Conservation (phyloP, 108 stramenopile genomes). For the Seminavis robusta region DNA sequence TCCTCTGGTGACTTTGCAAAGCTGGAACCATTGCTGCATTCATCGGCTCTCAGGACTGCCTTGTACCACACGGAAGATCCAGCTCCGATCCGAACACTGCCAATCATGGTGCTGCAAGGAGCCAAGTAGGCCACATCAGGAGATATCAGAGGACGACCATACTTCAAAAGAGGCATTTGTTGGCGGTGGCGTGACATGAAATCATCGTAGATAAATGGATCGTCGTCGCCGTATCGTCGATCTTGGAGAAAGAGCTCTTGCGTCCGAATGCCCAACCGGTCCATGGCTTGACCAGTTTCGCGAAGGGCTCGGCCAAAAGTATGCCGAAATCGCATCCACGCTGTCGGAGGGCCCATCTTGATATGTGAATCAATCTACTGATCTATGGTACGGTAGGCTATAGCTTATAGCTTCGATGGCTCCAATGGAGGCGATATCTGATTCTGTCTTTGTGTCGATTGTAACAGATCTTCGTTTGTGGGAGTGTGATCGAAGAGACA, state of each 20-base stretch:
- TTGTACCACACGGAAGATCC: slow-evolving; percentile 82
- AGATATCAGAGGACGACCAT: slow-evolving; percentile 65
- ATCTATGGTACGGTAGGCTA: background rate
- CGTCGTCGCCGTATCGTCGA: slow-evolving; percentile 59
- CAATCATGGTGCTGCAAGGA: slow-evolving; percentile 83
- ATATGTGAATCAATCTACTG: background rate
- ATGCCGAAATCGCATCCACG: slow-evolving; percentile 56
- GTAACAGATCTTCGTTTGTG: no score
- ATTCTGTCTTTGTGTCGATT: no score
- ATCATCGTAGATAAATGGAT: slow-evolving; percentile 73
- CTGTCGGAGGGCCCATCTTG: slow-evolving; percentile 46
- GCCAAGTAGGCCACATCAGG: slow-evolving; percentile 71
- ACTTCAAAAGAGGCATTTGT: slow-evolving; percentile 61
- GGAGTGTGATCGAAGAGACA: no score
- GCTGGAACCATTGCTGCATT: slow-evolving; percentile 54
- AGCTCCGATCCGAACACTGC: slow-evolving; percentile 62
- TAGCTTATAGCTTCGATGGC: background rate
- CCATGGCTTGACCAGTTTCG: slow-evolving; percentile 85
- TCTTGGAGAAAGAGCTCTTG: slow-evolving; percentile 23
- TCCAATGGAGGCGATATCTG: background rate
- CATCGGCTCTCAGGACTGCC: slow-evolving; percentile 72
- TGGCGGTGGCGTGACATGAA: slow-evolving; percentile 72
- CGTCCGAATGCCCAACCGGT: slow-evolving; percentile 67
- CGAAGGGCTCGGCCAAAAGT: slow-evolving; percentile 74
- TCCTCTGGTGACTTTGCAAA: slow-evolving; percentile 12